A percentile compares a stretch with the other conserved stretches of the same genome.
Evolutionary conservation across 2,329 filamentous ascomycete species (phyloP).

Genomic region (Diaporthe vaccinii): DNA sequence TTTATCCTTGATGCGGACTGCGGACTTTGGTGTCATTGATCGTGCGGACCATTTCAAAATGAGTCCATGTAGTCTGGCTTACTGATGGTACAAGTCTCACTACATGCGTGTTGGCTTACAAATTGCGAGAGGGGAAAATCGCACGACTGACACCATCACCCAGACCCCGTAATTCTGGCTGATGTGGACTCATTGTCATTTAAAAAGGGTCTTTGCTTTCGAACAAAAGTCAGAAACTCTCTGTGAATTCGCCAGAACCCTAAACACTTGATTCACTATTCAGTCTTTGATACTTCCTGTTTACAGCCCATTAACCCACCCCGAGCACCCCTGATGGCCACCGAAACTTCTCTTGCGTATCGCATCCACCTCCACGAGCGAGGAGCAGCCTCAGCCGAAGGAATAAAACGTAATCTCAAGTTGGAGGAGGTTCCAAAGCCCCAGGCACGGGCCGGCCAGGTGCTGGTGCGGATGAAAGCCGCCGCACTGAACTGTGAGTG

Average conservation of each 20-base stretch:
- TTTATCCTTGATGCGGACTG: too few relatives aligned
- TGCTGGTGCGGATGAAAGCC: conserved; percentile 20
- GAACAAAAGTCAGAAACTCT: too few relatives aligned
- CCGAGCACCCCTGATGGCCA: neutral
- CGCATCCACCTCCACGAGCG: conserved; percentile 14
- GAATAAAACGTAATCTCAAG: neutral
- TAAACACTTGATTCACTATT: neutral
- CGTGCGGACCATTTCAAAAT: neutral
- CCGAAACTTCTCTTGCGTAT: conserved; percentile 5
- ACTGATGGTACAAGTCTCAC: neutral
- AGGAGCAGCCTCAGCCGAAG: neutral
- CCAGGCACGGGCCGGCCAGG: neutral
- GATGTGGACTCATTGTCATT: neutral
- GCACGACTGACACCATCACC: neutral
- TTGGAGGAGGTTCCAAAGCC: neutral
- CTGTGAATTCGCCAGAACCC: too few relatives aligned
- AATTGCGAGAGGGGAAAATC: neutral
- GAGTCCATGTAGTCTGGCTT: neutral
- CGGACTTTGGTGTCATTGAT: neutral
- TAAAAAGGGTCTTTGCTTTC: neutral
- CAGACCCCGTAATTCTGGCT: neutral
- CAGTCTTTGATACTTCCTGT: neutral
- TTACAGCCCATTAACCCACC: too few relatives aligned
- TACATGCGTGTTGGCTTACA: neutral
- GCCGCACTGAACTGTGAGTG: conserved; percentile 21